Percentiles rank a stretch among this genome's conserved stretches.
Conservation (phyloP, 1,284 basidiomycete genomes). For the Chalciporus sp. region DNA sequence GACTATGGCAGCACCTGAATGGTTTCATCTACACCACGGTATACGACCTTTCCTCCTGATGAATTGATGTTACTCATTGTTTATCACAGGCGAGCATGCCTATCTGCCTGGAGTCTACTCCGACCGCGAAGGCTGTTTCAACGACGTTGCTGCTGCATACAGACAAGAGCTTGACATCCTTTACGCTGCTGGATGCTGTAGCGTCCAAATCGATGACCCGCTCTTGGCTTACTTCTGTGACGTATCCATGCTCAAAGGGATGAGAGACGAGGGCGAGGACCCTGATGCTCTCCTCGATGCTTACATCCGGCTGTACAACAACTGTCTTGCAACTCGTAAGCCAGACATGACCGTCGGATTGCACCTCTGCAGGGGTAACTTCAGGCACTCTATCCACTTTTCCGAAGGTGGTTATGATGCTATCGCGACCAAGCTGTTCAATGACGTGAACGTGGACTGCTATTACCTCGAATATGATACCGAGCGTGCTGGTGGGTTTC, state of each 20-base stretch:
- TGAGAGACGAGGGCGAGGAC: conserved; percentile 63
- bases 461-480: conserved; percentile 86
- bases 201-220: conserved; percentile 78
- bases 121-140: conserved; percentile 64
- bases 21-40: conserved; percentile 77
- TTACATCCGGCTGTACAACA: conserved; percentile 74
- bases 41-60: conserved; percentile 6
- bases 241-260: conserved; percentile 60
- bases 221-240: conserved; percentile 70
- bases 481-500: conserved; percentile 60
- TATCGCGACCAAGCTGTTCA: conserved; percentile 77
- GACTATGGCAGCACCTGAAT: conserved; percentile 73
- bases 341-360: conserved; percentile 68
- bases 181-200: conserved; percentile 73
- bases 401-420: conserved; percentile 74
- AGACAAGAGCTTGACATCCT: conserved; percentile 71
- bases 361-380: conserved; percentile 83
- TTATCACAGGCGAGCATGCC: conserved; percentile 23
- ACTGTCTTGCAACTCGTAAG: conserved; percentile 60
- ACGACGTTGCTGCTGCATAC: conserved; percentile 72
- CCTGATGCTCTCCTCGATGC: conserved; percentile 64
- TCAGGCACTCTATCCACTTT: conserved; percentile 68
- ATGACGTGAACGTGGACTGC: conserved; percentile 68
- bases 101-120: conserved; percentile 20
- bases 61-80: not conserved